Base-by-base conservation (phyloP, 345 rosid genomes). In the Luvunga scandens region DNA sequence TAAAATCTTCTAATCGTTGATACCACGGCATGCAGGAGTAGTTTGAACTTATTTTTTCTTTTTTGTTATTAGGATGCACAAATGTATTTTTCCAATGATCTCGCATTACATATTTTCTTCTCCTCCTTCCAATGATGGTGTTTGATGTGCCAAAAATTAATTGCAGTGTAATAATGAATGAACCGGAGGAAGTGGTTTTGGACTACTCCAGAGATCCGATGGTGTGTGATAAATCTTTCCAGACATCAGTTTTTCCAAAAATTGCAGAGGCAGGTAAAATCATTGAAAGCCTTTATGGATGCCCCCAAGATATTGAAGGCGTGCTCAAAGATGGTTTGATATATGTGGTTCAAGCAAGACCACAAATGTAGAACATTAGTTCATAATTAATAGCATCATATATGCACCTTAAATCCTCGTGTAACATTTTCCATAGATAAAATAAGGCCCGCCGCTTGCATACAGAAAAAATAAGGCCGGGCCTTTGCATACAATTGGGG, bases 301-400 rank as follows among this genome's bases (percentile, higher is more conserved):
- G 55, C 55, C 75, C 86, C 14, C 81, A 80, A 76, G 84, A 83
- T 18, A 84, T 84, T 48, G 89, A 87, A 79, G 86, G 87, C 7
- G 87, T 82, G 3, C 80, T 87, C 9, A 81, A 82, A 68, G 86
- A 81, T 74, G 81, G 87, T 72, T 38, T 30, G 1, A 27, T 81
- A 21, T 77, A 77, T 61, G 86, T 83, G 16, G 89, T 84, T 72
- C 86, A 84, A 71, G 77, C 87, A 21, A 84, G 89, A 53, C 87
- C 87, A 6, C 87, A 82, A 24, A 34, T 86, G 16, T 75, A 67
- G 78, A 42, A 9, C 50, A 42, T 12, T 42, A 42, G 12, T 42
- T 0, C 0, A 42, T 2, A 42, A 42, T 38, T 2, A 42, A 0
- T 2, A 9, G 10, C 9, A 42, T 45, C 50, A 0, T 10, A 1